phyloP scores from a whole-genome alignment of 2,329 filamentous ascomycete species.

The Alternaria infectoria region DNA sequence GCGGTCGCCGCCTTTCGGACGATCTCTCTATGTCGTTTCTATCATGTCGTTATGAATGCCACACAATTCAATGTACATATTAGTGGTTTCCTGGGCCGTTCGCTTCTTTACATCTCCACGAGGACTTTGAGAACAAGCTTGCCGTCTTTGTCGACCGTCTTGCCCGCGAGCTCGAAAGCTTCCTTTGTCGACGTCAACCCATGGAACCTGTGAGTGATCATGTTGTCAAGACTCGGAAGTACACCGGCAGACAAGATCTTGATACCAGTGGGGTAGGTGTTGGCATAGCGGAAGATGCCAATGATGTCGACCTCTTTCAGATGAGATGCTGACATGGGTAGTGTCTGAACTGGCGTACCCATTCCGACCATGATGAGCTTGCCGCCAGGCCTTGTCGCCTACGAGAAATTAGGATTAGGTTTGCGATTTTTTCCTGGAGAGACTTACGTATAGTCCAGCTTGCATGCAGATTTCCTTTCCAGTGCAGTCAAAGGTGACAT shows the following conservation, averaged over 20 bases:
- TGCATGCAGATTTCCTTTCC: conserved; percentile 53
- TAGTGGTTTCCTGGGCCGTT: background rate
- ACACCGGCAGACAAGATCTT: conserved; percentile 59
- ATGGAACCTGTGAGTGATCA: conserved; percentile 60
- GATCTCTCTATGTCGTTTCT: conserved; percentile 15
- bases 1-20: background rate
- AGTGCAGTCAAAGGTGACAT: conserved; percentile 52
- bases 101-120: conserved; percentile 33
- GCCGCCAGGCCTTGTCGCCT: conserved; percentile 57
- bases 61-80: conserved; percentile 8
- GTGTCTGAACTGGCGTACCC: conserved; percentile 61
- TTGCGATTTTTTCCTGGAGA: background rate
- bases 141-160: conserved; percentile 59
- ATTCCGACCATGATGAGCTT: conserved; percentile 63
- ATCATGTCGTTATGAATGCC: conserved; percentile 3
- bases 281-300: conserved; percentile 63
- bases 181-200: conserved; percentile 56
- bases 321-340: conserved; percentile 62
- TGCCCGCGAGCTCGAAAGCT: conserved; percentile 59
- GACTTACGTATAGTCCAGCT: conserved; percentile 50
- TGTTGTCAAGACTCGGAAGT: conserved; percentile 57
- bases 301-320: conserved; percentile 63
- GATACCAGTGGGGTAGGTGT: conserved; percentile 62
- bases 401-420: conserved; percentile 14
- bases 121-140: conserved; percentile 61